phyloP scores from a whole-genome alignment of 2,329 filamentous ascomycete species.

The Arachnomyces sp. region DNA sequence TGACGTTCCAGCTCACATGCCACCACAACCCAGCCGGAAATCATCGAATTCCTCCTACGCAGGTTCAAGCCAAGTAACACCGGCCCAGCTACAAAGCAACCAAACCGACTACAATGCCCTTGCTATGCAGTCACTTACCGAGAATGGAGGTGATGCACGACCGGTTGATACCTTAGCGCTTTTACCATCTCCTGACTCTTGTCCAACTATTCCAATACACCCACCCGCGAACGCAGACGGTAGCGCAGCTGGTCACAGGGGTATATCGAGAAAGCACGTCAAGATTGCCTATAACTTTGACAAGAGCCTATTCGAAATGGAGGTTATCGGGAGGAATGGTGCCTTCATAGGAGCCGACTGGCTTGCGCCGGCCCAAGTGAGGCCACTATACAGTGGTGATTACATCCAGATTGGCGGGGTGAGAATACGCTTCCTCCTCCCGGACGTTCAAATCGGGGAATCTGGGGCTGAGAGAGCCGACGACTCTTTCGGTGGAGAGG shows the following conservation, averaged over 20 bases:
- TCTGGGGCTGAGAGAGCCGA: constrained; percentile 41
- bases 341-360: constrained; percentile 48
- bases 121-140: constrained; percentile 37
- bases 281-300: constrained; percentile 55
- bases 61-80: constrained; percentile 30
- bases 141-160: constrained; percentile 29
- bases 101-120: constrained; percentile 40
- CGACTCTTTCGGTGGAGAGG: constrained; percentile 31
- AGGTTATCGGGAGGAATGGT: constrained; percentile 53
- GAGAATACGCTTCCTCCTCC: constrained; percentile 49
- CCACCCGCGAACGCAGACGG: constrained; percentile 43
- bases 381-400: constrained; percentile 49
- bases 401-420: constrained; percentile 54
- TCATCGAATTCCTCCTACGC: constrained; percentile 45
- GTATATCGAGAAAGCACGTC: constrained; percentile 56
- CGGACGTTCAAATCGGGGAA: constrained; percentile 42
- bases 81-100: constrained; percentile 30
- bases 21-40: constrained; percentile 36
- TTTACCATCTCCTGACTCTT: constrained; percentile 46
- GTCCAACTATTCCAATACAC: constrained; percentile 54
- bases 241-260: constrained; percentile 44
- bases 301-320: constrained; percentile 49
- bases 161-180: constrained; percentile 40
- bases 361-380: constrained; percentile 40
- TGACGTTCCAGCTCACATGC: constrained; percentile 33